Conservation (phyloP, 1,284 basidiomycete species). For the Malassezia slooffiae region DNA sequence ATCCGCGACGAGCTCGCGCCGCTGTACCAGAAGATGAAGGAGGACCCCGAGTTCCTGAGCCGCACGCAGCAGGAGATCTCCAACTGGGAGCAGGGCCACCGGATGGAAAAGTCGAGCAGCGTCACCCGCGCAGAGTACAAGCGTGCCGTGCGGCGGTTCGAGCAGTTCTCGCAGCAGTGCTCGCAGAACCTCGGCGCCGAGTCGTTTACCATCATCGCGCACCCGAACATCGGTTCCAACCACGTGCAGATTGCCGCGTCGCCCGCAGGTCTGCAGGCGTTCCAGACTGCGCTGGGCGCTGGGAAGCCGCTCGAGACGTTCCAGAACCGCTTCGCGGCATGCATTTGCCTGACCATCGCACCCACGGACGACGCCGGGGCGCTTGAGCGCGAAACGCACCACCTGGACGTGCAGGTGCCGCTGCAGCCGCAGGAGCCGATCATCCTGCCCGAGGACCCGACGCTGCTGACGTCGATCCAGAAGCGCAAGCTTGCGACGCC, state of each 20-base stretch:
- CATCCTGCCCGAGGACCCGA: constrained; percentile 16
- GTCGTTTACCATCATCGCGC: constrained; percentile 16
- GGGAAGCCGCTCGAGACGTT: constrained; percentile 15
- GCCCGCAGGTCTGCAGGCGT: constrained; percentile 12
- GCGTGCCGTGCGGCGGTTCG: constrained; percentile 17
- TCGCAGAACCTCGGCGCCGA: constrained; percentile 16
- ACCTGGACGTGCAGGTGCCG: constrained; percentile 12
- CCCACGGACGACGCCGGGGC: constrained; percentile 10
- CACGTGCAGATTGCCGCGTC: constrained; percentile 17
- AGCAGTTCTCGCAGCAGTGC: constrained; percentile 15
- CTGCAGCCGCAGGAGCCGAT: constrained; percentile 15
- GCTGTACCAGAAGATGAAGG: constrained; percentile 17
- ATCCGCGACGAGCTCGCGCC: constrained; percentile 18
- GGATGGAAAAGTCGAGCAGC: constrained; percentile 9
- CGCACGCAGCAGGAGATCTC: constrained; percentile 14
- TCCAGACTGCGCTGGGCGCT: constrained; percentile 14
- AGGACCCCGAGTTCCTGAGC: constrained; percentile 14
- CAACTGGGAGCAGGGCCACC: constrained; percentile 14
- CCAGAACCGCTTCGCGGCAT: constrained; percentile 15
- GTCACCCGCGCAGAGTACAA: constrained; percentile 15
- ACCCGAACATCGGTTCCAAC: constrained; percentile 15
- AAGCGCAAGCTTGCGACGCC: constrained; percentile 16
- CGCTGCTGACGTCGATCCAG: constrained; percentile 15
- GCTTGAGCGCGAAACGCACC: constrained; percentile 10
- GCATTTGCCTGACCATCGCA: constrained; percentile 15